Evolutionary conservation across 2,329 filamentous ascomycete genomes (phyloP).

Genomic region (Shiraia bambusicola): DNA sequence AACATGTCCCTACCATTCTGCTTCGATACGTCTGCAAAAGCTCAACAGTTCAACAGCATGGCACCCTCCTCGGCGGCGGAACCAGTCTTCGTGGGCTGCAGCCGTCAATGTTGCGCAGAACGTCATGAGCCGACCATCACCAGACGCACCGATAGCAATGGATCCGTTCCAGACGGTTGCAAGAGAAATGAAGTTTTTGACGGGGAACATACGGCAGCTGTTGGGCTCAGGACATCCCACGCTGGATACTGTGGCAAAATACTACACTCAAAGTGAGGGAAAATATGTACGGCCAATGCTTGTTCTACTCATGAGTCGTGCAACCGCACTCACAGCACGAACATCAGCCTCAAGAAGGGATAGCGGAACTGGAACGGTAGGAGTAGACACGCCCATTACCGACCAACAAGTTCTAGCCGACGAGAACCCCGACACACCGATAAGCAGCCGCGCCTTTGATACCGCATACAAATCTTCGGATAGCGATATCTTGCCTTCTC

Average conservation of each 20-base stretch:
- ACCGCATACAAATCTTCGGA: slow-evolving; percentile 50
- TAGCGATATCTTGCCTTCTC: slow-evolving; percentile 82
- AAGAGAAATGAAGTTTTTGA: slow-evolving; percentile 95
- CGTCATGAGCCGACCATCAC: slow-evolving; percentile 64
- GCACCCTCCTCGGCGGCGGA: slow-evolving; percentile 47
- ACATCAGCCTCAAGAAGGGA: slow-evolving; percentile 17
- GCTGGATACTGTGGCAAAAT: slow-evolving; percentile 92
- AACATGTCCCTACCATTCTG: slow-evolving; percentile 26
- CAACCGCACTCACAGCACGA: slow-evolving; percentile 77
- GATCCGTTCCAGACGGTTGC: slow-evolving; percentile 88
- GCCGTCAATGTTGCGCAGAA: slow-evolving; percentile 68
- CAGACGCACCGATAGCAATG: slow-evolving; percentile 69
- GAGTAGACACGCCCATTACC: slow-evolving; percentile 62
- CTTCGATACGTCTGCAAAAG: slow-evolving; percentile 5
- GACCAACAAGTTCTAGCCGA: slow-evolving; percentile 69
- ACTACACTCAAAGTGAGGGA: slow-evolving; percentile 94
- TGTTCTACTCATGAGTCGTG: slow-evolving; percentile 93
- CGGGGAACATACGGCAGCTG: slow-evolving; percentile 89
- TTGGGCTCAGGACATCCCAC: slow-evolving; percentile 92
- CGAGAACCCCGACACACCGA: slow-evolving; percentile 63
- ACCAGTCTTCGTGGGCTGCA: slow-evolving; percentile 71
- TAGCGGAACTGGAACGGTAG: slow-evolving; percentile 24
- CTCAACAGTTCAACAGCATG: slow-evolving; percentile 30
- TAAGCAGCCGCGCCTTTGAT: slow-evolving; percentile 55
- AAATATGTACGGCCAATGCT: slow-evolving; percentile 95